phyloP scores from a whole-genome alignment of 139 green algal species.

The Coelastrella sp. region DNA sequence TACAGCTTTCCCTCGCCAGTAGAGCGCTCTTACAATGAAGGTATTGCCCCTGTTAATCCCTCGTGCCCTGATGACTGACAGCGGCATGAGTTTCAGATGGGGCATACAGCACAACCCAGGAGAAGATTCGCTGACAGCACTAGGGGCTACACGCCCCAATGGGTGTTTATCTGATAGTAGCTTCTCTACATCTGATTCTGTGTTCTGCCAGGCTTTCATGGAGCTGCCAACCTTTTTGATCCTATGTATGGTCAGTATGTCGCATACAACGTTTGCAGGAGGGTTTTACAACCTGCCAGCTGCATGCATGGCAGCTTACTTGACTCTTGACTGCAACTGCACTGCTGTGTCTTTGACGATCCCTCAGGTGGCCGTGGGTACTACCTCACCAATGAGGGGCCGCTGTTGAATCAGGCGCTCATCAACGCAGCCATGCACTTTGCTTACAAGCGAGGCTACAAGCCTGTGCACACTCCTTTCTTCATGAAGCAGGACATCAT shows the following conservation, averaged over 20 bases:
- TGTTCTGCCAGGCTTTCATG: no score
- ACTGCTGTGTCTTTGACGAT: background rate
- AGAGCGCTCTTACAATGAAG: no score
- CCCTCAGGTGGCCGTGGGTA: conserved; percentile 91
- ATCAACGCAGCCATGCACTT: conserved; percentile 81
- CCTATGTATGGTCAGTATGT: no score
- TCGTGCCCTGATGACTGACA: background rate
- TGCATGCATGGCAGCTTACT: no score
- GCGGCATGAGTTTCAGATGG: conserved; percentile 2
- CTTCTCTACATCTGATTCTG: background rate
- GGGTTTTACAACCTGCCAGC: no score
- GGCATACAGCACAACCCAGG: background rate
- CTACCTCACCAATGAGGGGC: conserved; percentile 93
- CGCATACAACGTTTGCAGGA: no score
- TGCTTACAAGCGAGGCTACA: conserved; percentile 77
- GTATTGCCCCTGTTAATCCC: background rate
- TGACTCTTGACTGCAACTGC: no score
- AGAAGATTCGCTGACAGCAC: conserved; percentile 12
- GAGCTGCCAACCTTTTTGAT: no score
- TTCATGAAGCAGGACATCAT: conserved; percentile 95
- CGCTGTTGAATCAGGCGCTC: conserved; percentile 96
- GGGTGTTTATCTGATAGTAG: conserved; percentile 6
- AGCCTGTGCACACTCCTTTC: conserved; percentile 93
- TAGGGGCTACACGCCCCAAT: background rate
- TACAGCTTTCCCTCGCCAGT: no score